Base-by-base conservation (phyloP, 495 filamentous ascomycete species). In the Platismatia glauca region DNA sequence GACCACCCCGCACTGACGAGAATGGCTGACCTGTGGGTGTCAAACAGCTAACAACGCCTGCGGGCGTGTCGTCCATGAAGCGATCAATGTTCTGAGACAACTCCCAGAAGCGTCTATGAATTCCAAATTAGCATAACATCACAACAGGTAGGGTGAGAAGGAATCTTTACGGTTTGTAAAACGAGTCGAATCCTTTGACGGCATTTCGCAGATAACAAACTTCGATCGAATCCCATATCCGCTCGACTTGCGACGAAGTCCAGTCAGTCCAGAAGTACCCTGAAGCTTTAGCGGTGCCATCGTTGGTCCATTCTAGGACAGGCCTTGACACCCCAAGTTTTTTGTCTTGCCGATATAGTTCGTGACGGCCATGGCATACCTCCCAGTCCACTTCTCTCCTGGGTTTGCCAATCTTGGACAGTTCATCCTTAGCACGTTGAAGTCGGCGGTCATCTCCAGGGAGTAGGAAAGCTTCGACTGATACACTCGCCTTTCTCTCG, bases 21-120 rank as follows among this genome's bases (percentile, higher is more conserved):
- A 82, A 89, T 9, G 81, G 81, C 35, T 83, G 76, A 9, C 88
- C 89, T 27, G 63, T 73, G 2, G 90, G 90, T 0, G 89, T 93
- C 37, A 93, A 74, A 68, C 90, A 94, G 0, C 81, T 79, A 4
- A 80, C 76, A 22, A 91, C 79, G 0, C 89, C 89, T 55, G 71
- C 74, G 0, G 76, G 74, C 6, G 75, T 74, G 37, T 38, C 64
- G 60, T 85, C 80, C 6, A 68, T 74, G 38, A 76, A 76, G 22
- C 86, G 79, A 65, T 89, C 87, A 22, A 89, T 75, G 64, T 91
- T 92, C 69, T 95, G 90, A 22, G 89, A 90, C 2, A 90, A 70
- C 57, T 95, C 89, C 59, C 58, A 64, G 48, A 55, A 41, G 18
- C 43, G 55, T 16, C 56, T 58, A 43, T 24, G 9, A 11, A 9